A percentile compares a stretch with the other conserved stretches of the same genome.
These are phyloP conservation scores for Mentha longifolia DNA, from an alignment of 257 asterid genomes.

Conservation along the genomic window DNA sequence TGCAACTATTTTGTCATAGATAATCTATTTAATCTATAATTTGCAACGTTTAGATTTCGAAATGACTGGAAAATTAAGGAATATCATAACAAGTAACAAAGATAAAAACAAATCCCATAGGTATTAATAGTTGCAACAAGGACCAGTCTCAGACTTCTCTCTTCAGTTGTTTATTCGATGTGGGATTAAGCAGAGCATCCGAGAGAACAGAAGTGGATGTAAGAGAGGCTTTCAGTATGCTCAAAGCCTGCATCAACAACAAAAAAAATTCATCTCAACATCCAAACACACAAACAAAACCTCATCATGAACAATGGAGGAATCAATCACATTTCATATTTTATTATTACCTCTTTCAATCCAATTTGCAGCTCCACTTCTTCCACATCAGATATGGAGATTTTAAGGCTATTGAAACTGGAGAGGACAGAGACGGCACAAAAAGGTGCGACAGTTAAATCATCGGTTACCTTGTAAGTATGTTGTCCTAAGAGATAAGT, in stretches of 20 bases:
- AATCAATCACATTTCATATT: neutral
- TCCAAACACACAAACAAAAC: neutral
- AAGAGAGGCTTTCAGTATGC: neutral
- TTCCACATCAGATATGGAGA: slow-evolving; percentile 29
- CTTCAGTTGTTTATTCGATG: no score
- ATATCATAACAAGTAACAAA: no score
- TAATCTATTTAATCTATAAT: no score
- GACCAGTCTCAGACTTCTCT: no score
- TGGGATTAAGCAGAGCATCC: neutral
- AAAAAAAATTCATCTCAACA: no score
- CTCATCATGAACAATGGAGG: neutral
- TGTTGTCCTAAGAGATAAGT: neutral
- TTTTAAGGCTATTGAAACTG: neutral
- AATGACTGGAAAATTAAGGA: no score
- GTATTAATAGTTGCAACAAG: no score
- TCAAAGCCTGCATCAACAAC: no score
- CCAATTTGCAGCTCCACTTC: slow-evolving; percentile 32
- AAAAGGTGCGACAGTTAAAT: slow-evolving; percentile 19
- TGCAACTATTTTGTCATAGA: no score
- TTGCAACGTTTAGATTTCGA: no score
- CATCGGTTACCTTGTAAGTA: neutral
- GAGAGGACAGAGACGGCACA: neutral
- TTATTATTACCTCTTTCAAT: slow-evolving; percentile 22
- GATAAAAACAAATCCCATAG: no score
- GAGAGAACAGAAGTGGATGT: neutral